Conservation (phyloP, 345 rosid genomes). For the Gossypium bickii region DNA sequence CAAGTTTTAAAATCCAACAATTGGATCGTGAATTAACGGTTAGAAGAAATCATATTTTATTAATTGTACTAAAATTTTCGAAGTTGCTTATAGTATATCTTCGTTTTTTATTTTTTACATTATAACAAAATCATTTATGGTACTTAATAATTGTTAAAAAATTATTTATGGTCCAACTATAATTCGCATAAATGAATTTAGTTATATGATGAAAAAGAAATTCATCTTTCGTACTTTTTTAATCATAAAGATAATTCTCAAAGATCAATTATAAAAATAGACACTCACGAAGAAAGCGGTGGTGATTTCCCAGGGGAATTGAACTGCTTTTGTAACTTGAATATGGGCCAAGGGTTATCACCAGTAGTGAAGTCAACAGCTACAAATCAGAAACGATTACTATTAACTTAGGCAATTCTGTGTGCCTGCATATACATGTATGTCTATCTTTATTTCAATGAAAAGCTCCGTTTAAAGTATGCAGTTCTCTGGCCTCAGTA, state of each 20-base stretch:
- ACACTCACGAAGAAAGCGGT: slow-evolving; percentile 78
- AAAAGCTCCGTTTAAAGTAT: background rate
- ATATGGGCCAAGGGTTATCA: slow-evolving; percentile 79
- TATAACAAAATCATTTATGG: background rate
- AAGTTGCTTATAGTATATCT: background rate
- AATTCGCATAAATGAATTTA: background rate
- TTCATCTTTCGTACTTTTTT: background rate
- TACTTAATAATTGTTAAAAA: no score
- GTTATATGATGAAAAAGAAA: background rate
- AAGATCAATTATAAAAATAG: background rate
- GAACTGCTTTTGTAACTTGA: slow-evolving; percentile 75
- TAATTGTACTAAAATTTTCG: background rate
- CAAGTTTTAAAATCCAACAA: background rate
- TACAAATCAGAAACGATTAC: slow-evolving; percentile 24
- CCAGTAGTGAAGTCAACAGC: slow-evolving; percentile 93
- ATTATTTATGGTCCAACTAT: background rate
- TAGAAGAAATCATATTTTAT: no score
- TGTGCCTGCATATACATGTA: background rate
- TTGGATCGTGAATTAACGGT: no score
- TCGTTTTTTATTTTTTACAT: background rate
- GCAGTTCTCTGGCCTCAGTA: background rate
- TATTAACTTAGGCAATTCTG: background rate
- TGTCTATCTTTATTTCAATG: background rate
- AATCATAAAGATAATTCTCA: background rate
- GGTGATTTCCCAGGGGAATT: slow-evolving; percentile 94